Evolutionary conservation across 2,329 filamentous ascomycete genomes (phyloP).

Genomic region (Neospermospora avenae): DNA sequence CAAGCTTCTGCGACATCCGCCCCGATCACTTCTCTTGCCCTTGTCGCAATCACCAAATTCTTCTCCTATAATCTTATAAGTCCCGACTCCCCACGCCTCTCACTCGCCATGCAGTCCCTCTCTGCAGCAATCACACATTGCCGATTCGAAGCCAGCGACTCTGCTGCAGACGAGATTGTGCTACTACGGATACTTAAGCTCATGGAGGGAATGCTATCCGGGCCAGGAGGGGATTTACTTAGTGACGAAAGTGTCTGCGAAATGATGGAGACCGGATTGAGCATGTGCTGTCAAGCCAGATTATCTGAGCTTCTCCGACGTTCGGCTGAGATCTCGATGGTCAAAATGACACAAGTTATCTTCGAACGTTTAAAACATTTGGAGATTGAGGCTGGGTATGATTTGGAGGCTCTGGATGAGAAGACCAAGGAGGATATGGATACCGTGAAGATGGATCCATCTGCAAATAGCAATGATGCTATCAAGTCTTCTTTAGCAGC

Average conservation of each 20-base stretch:
- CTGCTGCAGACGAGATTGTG: slow-evolving; percentile 91
- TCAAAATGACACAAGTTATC: slow-evolving; percentile 98
- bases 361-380: slow-evolving; percentile 90
- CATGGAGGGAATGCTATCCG: slow-evolving; percentile 98
- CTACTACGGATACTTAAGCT: slow-evolving; percentile 90
- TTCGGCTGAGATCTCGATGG: slow-evolving; percentile 95
- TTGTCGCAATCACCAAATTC: slow-evolving; percentile 94
- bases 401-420: slow-evolving; percentile 62
- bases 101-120: slow-evolving; percentile 88
- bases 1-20: slow-evolving; percentile 94
- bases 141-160: slow-evolving; percentile 94
- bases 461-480: slow-evolving; percentile 61
- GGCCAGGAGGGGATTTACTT: slow-evolving; percentile 86
- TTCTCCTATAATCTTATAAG: slow-evolving; percentile 91
- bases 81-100: slow-evolving; percentile 78
- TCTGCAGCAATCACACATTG: slow-evolving; percentile 96
- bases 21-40: slow-evolving; percentile 89
- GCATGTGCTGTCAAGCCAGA: slow-evolving; percentile 92
- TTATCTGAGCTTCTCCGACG: slow-evolving; percentile 87
- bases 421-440: slow-evolving; percentile 67
- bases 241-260: slow-evolving; percentile 98
- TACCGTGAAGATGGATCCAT: slow-evolving; percentile 79
- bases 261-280: slow-evolving; percentile 98
- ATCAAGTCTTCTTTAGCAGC: slow-evolving; percentile 51
- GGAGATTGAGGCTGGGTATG: slow-evolving; percentile 69